phyloP scores from a whole-genome alignment of 164 flowering plant species.

The grape (Vitis vinifera) region ASM3070453v1 NC_081809.1:21252001-21252500 shows the following conservation, averaged over 20 bases:
- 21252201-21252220: constrained; percentile 9
- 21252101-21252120: constrained; percentile 25
- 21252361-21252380: constrained; percentile 42
- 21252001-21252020: not conserved
- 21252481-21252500: constrained; percentile 14
- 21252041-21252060: constrained; percentile 25
- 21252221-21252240: constrained; percentile 17
- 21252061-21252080: constrained; percentile 23
- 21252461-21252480: constrained; percentile 42
- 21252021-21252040: constrained; percentile 35
- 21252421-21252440: constrained; percentile 62
- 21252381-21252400: constrained; percentile 34
- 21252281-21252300: constrained; percentile 21
- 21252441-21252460: constrained; percentile 20
- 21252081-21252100: constrained; percentile 19
- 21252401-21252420: constrained; percentile 36
- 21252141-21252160: constrained; percentile 16
- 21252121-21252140: constrained; percentile 27
- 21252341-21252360: constrained; percentile 27
- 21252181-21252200: constrained; percentile 15
- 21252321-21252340: constrained; percentile 43
- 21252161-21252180: constrained; percentile 12
- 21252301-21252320: constrained; percentile 12
- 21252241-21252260: constrained; percentile 20
- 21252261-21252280: constrained; percentile 24